Evolutionary conservation across 495 filamentous ascomycete genomes (phyloP).

Genomic region (Hypoxylon lienhwacheense): DNA sequence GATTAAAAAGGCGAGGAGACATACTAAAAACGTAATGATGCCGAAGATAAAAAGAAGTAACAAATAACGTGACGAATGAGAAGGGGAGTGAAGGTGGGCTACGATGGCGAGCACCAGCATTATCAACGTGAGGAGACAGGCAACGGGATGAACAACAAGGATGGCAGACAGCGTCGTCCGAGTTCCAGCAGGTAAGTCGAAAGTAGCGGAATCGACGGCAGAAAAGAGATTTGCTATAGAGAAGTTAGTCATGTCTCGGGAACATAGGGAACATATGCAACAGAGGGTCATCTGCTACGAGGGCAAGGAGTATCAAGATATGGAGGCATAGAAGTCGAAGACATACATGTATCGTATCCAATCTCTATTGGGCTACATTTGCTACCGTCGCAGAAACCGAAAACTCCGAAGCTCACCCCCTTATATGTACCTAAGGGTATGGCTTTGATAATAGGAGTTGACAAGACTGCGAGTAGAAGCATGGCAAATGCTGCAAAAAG

Average conservation of each 20-base stretch:
- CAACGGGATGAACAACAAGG: constrained; percentile 89
- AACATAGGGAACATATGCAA: not conserved
- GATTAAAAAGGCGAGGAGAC: constrained; percentile 85
- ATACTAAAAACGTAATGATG: constrained; percentile 80
- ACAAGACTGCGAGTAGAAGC: constrained; percentile 82
- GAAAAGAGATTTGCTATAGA: constrained; percentile 44
- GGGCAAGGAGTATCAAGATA: not conserved
- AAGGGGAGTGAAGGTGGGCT: constrained; percentile 85
- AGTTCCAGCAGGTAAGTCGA: constrained; percentile 72
- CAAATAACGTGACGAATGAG: constrained; percentile 90
- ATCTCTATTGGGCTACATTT: constrained; percentile 72
- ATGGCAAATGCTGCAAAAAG: constrained; percentile 84
- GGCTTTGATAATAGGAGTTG: constrained; percentile 84
- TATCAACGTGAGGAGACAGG: constrained; percentile 80
- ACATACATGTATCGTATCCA: constrained; percentile 83
- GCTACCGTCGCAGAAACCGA: constrained; percentile 74
- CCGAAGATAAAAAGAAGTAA: constrained; percentile 81
- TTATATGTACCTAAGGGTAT: constrained; percentile 80
- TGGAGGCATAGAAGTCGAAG: no score
- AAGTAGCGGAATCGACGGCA: constrained; percentile 51
- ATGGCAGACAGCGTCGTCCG: constrained; percentile 88
- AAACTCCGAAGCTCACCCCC: constrained; percentile 84
- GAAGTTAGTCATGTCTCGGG: constrained; percentile 37
- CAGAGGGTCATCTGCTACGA: not conserved
- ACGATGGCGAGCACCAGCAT: constrained; percentile 77